A percentile compares a stretch with the other conserved stretches of the same genome.
Conservation (phyloP, 805 yeast genomes). For the Metschnikowia amazonensis region DNA sequence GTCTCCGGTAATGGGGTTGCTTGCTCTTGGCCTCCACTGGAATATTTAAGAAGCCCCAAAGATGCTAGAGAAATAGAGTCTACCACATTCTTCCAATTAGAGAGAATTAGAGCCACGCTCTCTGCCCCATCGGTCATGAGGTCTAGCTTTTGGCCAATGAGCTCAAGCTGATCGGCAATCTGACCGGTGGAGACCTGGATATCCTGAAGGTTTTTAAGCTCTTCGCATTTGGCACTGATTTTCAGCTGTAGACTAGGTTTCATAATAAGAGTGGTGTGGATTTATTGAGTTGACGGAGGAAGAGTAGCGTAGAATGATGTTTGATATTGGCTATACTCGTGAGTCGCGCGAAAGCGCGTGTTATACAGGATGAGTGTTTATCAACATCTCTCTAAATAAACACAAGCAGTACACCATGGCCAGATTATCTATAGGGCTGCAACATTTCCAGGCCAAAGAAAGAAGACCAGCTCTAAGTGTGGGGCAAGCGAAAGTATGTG, state of each 20-base stretch:
- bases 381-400: slow-evolving; percentile 1
- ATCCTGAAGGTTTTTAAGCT: slow-evolving; percentile 47
- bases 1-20: slow-evolving; percentile 59
- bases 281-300: background rate
- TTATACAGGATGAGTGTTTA: slow-evolving; percentile 1
- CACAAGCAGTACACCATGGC: slow-evolving; percentile 14
- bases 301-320: background rate
- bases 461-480: background rate
- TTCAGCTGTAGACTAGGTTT: slow-evolving; percentile 20
- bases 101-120: slow-evolving; percentile 54
- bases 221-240: slow-evolving; percentile 46
- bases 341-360: slow-evolving; percentile 4
- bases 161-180: slow-evolving; percentile 46
- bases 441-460: slow-evolving; percentile 11
- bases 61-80: slow-evolving; percentile 60
- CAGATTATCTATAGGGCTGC: slow-evolving; percentile 14
- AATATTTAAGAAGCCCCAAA: slow-evolving; percentile 43
- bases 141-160: slow-evolving; percentile 46
- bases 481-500: background rate
- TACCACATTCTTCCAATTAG: slow-evolving; percentile 63
- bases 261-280: background rate
- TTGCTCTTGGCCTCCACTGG: slow-evolving; percentile 38
- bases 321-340: background rate
- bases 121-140: slow-evolving; percentile 55
- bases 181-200: slow-evolving; percentile 44